Base-by-base conservation (phyloP, 768 basidiomycete genomes). In the Suillus spraguei region DNA sequence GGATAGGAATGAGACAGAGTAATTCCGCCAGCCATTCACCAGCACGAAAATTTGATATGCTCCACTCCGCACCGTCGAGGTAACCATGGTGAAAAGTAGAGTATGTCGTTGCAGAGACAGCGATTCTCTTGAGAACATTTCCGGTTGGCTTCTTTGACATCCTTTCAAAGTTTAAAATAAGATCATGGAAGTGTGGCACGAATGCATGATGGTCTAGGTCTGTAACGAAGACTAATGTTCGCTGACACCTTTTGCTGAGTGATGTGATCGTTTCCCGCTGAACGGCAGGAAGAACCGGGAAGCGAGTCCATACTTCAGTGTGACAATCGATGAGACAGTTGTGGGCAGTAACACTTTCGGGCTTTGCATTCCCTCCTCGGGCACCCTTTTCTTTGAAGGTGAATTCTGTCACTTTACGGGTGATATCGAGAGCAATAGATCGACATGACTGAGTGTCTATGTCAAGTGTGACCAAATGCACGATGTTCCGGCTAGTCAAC, bases 21-120 rank as follows among this genome's bases (percentile, higher is more conserved):
- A 88, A 70, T 14, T 87, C 83, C 0, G 84, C 85, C 0, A 88
- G 70, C 87, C 87, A 88, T 69, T 89, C 86, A 33, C 87, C 87
- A 0, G 78, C 77, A 10, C 76, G 75, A 64, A 82, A 83, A 4
- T 66, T 64, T 2, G 85, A 84, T 5, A 76, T 60, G 16, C 70
- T 65, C 73, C 76, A 76, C 5, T 55, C 41, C 4, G 59, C 59
- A 42, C 62, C 65, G 13, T 38, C 61, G 38, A 61, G 67, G 33
- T 69, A 50, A 39, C 66, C 66, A 11, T 52, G 24, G 36, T 60
- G 20, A 60, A 83, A 76, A 6, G 70, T 63, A 2, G 68, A 36
- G 33, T 76, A 78, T 4, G 72, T 56, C 0, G 74, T 63, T 17
- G 80, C 72, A 0, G 70, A 70, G 2, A 84, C 75, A 5, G 54